A percentile compares a stretch with the other conserved stretches of the same genome.
Evolutionary conservation across 2,329 filamentous ascomycete species (phyloP).

Genomic region (Cytospora leucostoma): DNA sequence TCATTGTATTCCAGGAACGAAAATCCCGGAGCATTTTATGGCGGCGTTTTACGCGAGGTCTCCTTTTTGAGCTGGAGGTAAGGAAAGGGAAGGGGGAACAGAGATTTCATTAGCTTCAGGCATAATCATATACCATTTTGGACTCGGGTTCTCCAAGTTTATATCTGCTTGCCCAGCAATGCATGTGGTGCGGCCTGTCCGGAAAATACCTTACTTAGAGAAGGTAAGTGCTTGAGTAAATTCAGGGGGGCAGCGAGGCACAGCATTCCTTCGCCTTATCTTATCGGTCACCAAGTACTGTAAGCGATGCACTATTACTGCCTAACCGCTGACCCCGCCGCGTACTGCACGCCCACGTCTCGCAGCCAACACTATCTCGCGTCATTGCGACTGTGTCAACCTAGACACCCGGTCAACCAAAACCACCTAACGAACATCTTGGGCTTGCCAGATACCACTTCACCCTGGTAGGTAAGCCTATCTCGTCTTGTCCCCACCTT

Average conservation of each 20-base stretch:
- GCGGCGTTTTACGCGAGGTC: constrained; percentile 16
- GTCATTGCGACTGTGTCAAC: neutral
- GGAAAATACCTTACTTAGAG: neutral
- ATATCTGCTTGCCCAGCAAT: neutral
- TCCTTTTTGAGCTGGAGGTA: constrained; percentile 8
- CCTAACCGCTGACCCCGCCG: neutral
- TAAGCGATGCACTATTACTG: neutral
- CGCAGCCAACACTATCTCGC: constrained; percentile 1
- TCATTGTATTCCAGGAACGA: constrained; percentile 10
- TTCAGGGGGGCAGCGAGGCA: neutral
- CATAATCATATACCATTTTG: constrained; percentile 19
- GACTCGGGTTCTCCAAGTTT: neutral
- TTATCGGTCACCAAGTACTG: neutral
- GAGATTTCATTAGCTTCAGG: constrained; percentile 11
- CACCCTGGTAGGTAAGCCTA: neutral
- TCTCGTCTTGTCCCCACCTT: neutral
- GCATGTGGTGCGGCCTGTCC: neutral
- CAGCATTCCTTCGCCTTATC: neutral
- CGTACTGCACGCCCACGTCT: neutral
- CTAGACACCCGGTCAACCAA: neutral
- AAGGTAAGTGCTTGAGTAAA: neutral
- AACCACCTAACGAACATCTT: neutral
- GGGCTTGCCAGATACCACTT: neutral
- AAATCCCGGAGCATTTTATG: constrained; percentile 21
- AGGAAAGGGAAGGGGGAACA: neutral